phyloP scores from a whole-genome alignment of 148 eudicot species.

The Fagopyrum homotropicum region DNA sequence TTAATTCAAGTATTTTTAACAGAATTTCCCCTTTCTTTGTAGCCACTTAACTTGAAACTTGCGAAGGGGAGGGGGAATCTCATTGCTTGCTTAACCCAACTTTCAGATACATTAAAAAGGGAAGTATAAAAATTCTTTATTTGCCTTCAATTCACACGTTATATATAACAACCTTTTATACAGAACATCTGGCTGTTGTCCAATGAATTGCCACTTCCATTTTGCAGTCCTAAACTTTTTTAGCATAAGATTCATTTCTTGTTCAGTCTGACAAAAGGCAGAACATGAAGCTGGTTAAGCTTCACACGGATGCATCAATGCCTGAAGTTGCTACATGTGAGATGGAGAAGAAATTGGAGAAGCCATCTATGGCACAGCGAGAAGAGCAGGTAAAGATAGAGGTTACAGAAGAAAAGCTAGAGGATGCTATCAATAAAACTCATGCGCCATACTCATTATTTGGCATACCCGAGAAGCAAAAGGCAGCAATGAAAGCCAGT shows the following conservation, averaged over 20 bases:
- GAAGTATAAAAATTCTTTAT: neutral
- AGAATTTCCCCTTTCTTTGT: neutral
- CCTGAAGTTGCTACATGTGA: constrained; percentile 14
- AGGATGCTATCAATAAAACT: constrained; percentile 4
- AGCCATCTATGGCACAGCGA: neutral
- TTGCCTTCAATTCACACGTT: neutral
- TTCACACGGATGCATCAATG: neutral
- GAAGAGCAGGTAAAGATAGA: constrained; percentile 17
- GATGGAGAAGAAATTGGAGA: constrained; percentile 11
- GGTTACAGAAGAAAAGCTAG: constrained; percentile 18
- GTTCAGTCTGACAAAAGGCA: constrained; percentile 8
- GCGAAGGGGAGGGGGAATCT: neutral
- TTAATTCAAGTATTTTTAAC: neutral
- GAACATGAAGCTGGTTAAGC: constrained; percentile 24
- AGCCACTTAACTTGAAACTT: neutral
- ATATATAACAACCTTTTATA: neutral
- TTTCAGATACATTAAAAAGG: neutral
- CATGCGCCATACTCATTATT: constrained; percentile 15
- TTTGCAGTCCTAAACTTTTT: neutral
- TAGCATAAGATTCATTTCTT: neutral
- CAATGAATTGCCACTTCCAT: neutral
- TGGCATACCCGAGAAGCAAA: constrained; percentile 22
- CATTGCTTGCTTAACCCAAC: neutral
- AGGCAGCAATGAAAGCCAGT: constrained; percentile 23
- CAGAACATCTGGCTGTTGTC: neutral